Evolutionary conservation across 495 filamentous ascomycete species (phyloP), one percentile per base, ranked within the genome.

Genomic region (Penicillium antarcticum): DNA sequence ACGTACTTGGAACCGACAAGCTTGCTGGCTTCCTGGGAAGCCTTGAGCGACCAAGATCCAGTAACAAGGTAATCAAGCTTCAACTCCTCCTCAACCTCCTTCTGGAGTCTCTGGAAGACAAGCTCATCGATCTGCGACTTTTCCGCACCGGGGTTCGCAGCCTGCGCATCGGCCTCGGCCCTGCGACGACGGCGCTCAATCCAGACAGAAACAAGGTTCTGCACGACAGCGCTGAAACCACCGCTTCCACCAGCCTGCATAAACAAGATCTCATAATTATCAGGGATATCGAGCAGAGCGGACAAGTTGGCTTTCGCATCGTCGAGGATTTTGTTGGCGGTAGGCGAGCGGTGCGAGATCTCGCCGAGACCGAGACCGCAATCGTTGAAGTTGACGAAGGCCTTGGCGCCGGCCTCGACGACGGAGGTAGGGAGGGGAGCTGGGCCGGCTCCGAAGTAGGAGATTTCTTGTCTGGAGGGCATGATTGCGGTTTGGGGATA

Each of bases 41-140:
- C 91, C 70, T 97, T 96, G 54, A 88, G 76, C 24, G 88, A 92
- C 92, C 94, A 96, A n/a, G 66, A 70, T 51, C 92, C 92, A 33
- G 94, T 95, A 32, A 96, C 87, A 14, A 96, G 75, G 66, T 97
- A 97, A 67, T 96, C 94, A 16, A 94, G 66, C 65, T 83, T 85
- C 63, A 95, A 65, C 34, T 87, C 81, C 34, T 81, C 67, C 41
- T 83, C 73, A 1, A 90, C 75, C 39, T 83, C 81, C 57, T 80
- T 80, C 52, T 75, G 74, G 43, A 95, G 73, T 44, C 76, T 71
- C 48, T 79, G 74, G 53, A 63, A 61, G 6, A 88, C 58, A 14
- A 89, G 68, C 36, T 79, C 78, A 18, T 78, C 80, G 45, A 72
- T 53, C 21, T 66, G 57, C 4, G 66, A 48, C 43, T 73, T 70